Evolutionary conservation across 257 asterid genomes (phyloP), one percentile per base, ranked within the genome.

Genomic region (Solanum chilense): DNA sequence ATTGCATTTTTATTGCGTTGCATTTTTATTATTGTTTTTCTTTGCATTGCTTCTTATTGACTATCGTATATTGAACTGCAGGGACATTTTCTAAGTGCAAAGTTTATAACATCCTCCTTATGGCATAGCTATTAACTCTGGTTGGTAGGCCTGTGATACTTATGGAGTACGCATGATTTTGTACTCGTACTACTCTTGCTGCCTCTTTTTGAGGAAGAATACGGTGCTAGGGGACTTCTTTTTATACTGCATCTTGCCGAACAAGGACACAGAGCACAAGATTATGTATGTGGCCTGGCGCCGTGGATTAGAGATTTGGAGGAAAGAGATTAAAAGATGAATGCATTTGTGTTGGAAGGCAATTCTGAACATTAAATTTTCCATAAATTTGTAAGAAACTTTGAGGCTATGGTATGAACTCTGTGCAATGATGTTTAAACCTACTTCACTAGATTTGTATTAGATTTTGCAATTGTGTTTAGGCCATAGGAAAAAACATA

Each of bases 241-340:
- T 15, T 49, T 49, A 2, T 3, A 15, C 60, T 49, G 9, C 60
- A 49, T 49, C 60, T 49, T 49, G 16, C 9, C 9, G 9, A 9
- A 5, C 21, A 93, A 91, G 97, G 97, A 85, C 90, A 92, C 70
- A 88, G 86, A 90, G 94, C 98, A 6, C 98, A 93, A 87, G 97
- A 95, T 62, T 94, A 93, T 27, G 94, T 95, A 9, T 95, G 98
- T 27, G 90, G 92, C 39, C 85, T 94, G 90, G 93, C 97, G 7
- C 91, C 95, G 12, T 88, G 98, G 87, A 91, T 94, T 37, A 82
- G 97, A 16, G 90, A 88, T 86, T 70, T 95, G 92, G 96, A 93
- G 90, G 90, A 90, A 91, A 86, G 92, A 93, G 70, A 82, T 95
- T 60, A 90, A 86, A 87, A 87, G 91, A 39, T 93, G 88, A 90